phyloP scores from a whole-genome alignment of 2,329 filamentous ascomycete genomes.

The Monilinia polystroma region DNA sequence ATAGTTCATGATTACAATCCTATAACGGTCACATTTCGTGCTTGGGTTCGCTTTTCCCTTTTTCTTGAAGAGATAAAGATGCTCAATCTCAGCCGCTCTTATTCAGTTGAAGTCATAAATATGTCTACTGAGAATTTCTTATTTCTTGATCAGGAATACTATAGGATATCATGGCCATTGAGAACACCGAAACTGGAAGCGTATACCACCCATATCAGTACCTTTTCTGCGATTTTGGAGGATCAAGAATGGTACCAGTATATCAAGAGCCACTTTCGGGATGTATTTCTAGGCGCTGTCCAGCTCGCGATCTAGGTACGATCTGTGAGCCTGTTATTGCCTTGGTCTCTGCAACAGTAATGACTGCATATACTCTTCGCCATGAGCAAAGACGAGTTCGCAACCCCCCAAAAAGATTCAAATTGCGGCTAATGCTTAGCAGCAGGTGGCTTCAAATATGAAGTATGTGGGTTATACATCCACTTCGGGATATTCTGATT shows the following conservation, averaged over 20 bases:
- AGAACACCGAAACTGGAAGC: neutral
- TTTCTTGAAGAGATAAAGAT: constrained; percentile 1
- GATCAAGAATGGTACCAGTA: neutral
- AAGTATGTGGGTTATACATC: constrained; percentile 19
- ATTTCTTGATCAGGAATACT: neutral
- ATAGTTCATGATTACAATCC: neutral
- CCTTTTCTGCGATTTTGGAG: neutral
- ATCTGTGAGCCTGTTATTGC: constrained; percentile 33
- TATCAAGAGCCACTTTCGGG: neutral
- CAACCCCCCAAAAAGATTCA: neutral
- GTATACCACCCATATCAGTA: neutral
- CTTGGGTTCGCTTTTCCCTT: neutral
- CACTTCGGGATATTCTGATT: constrained; percentile 26
- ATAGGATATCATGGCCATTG: neutral
- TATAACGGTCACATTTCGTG: neutral
- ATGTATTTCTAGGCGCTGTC: constrained; percentile 17
- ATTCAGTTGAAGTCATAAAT: neutral
- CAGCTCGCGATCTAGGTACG: constrained; percentile 27
- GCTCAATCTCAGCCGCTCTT: neutral
- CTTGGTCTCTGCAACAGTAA: constrained; percentile 29
- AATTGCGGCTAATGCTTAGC: neutral
- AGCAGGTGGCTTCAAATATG: neutral
- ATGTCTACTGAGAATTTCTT: neutral
- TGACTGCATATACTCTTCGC: constrained; percentile 35
- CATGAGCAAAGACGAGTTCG: constrained; percentile 31